phyloP scores from a whole-genome alignment of 2,329 filamentous ascomycete genomes.

The Alternaria novae-zelandiae region DNA sequence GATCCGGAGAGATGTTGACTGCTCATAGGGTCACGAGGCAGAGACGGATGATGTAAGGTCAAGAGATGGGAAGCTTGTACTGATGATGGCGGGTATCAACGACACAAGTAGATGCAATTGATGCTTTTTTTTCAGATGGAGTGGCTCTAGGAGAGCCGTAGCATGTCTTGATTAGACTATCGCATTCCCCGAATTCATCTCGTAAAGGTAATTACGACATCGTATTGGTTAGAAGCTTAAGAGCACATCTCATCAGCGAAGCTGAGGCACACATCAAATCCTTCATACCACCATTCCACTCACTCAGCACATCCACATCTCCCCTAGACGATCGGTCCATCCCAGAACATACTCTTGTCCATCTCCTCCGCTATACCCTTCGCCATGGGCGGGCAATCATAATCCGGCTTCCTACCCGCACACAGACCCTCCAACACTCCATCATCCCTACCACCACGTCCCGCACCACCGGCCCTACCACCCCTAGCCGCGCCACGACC shows the following conservation, averaged over 20 bases:
- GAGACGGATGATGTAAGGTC: not conserved
- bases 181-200: not conserved
- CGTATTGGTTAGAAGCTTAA: not conserved
- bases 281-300: not conserved
- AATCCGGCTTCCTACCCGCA: constrained; percentile 29
- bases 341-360: constrained; percentile 39
- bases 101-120: not conserved
- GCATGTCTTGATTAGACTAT: not conserved
- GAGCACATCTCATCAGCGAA: not conserved
- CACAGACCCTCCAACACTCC: constrained; percentile 12
- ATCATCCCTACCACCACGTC: not conserved
- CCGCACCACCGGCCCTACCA: constrained; percentile 6
- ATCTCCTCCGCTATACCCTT: constrained; percentile 41
- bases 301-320: not conserved
- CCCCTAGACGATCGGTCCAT: constrained; percentile 26
- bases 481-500: not conserved
- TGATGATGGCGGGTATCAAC: not conserved
- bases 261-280: not conserved
- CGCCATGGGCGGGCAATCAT: constrained; percentile 27
- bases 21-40: not conserved
- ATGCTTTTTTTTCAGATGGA: not conserved
- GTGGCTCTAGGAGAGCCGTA: not conserved
- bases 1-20: not conserved
- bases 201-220: not conserved
- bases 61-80: not conserved